These are phyloP conservation scores for Flagelloscypha sp. DNA, from an alignment of 768 basidiomycete genomes.

Conservation along the genomic window DNA sequence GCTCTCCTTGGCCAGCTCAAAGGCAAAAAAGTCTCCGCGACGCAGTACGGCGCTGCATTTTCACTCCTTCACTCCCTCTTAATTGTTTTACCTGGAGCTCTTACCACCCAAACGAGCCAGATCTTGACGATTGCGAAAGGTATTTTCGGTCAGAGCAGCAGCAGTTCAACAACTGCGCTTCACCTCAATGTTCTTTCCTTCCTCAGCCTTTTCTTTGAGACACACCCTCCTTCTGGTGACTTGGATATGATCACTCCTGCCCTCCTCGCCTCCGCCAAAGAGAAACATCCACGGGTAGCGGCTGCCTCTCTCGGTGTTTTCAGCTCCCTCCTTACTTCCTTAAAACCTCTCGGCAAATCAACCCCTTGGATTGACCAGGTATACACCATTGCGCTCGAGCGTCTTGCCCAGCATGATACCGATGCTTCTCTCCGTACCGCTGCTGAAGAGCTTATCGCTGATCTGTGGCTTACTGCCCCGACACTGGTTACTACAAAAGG, in stretches of 20 bases:
- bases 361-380: conserved; percentile 63
- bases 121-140: conserved; percentile 58
- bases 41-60: conserved; percentile 83
- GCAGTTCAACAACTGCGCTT: conserved; percentile 72
- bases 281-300: conserved; percentile 83
- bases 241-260: conserved; percentile 54
- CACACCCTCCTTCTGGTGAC: conserved; percentile 57
- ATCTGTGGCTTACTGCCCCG: conserved; percentile 82
- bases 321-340: conserved; percentile 69
- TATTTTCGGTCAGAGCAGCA: conserved; percentile 58
- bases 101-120: conserved; percentile 57
- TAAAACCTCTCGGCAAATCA: conserved; percentile 61
- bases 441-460: conserved; percentile 78
- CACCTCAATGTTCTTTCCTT: conserved; percentile 83
- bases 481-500: conserved; percentile 58
- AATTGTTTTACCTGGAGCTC: conserved; percentile 73
- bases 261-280: conserved; percentile 64
- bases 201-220: conserved; percentile 72
- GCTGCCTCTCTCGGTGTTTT: conserved; percentile 86
- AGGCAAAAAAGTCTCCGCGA: conserved; percentile 64
- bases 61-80: conserved; percentile 67
- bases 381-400: conserved; percentile 63
- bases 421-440: conserved; percentile 83
- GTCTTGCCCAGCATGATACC: conserved; percentile 74
- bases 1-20: conserved; percentile 81